Base-by-base conservation (phyloP, 2,329 filamentous ascomycete species). In the Apiospora koreana region DNA sequence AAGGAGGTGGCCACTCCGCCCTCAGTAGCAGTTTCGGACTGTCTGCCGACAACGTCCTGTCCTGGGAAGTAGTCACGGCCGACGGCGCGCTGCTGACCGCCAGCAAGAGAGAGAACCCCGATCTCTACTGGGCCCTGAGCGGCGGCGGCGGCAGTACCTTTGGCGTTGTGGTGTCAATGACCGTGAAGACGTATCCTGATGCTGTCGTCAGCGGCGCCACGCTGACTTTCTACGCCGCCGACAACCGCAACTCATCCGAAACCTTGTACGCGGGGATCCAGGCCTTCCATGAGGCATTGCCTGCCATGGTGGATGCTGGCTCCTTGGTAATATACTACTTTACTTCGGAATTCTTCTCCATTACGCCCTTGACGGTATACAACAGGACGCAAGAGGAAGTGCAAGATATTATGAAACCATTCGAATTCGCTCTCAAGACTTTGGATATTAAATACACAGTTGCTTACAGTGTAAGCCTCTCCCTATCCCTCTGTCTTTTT, bases 81-180 rank as follows among this genome's bases (percentile, higher is more conserved):
- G 73, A 78, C 31, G 86, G 86, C 1, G 67, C 78, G 8, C 73
- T 83, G 18, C 73, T 87, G 1, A 81, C 77, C 1, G 86, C 86
- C 0, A 82, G 80, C 12, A 80, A 77, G 1, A 76, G 77, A 0
- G 71, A 83, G 31, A 83, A 88, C 69, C 67, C 79, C 0, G 87
- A 89, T 65, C 78, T 89, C 2, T 88, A 86, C 77, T 90, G 86
- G 86, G 87, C 87, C 10, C 77, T 88, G 3, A 80, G 80, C 69
- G 85, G 86, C 16, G 86, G 86, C 10, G 85, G 86, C 1, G 82
- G 81, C 12, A 84, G 84, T 3, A 86, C 80, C 21, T 64, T 35
- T 35, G 86, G 82, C 1, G 78, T 88, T 1, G 83, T 88, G 1
- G 76, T 69, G 23, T 74, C 74, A 1, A 76, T 76, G 69, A 77